These are phyloP conservation scores for Talaromyces sp. DNA, from an alignment of 2,329 filamentous ascomycete species.

Conservation along the genomic window DNA sequence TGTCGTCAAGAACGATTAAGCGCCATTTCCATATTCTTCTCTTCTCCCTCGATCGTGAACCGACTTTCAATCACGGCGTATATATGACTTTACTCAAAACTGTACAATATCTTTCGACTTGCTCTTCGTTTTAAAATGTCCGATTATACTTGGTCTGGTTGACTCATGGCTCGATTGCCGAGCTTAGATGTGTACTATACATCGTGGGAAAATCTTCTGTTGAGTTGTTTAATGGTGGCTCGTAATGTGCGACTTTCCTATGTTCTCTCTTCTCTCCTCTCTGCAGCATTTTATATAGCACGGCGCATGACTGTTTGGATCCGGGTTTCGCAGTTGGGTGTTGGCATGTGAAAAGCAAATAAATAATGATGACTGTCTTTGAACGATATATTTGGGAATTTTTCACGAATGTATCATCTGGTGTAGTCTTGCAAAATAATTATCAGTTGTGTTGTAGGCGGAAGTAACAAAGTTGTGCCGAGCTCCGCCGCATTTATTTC, in stretches of 20 bases:
- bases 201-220: not conserved
- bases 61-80: not conserved
- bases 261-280: slow-evolving; percentile 15
- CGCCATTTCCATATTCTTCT: slow-evolving; percentile 1
- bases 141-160: not conserved
- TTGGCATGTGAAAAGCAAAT: slow-evolving; percentile 19
- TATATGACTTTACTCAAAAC: slow-evolving; percentile 10
- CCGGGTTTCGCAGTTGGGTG: slow-evolving; percentile 15
- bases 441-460: not conserved
- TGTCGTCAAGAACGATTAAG: slow-evolving; percentile 76
- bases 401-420: not conserved
- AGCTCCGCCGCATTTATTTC: slow-evolving; percentile 13
- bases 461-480: slow-evolving; percentile 9
- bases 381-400: not conserved
- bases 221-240: not conserved
- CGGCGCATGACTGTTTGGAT: slow-evolving; percentile 20
- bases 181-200: slow-evolving; percentile 17
- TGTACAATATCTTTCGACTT: slow-evolving; percentile 17
- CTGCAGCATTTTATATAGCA: slow-evolving; percentile 21
- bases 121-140: not conserved
- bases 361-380: not conserved
- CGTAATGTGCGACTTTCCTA: slow-evolving; percentile 1
- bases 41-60: slow-evolving; percentile 3
- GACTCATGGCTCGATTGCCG: not conserved
- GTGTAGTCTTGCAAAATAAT: not conserved